Percentiles rank a stretch among this genome's conserved stretches.
Evolutionary conservation across 352 stramenopile genomes (phyloP).

Genomic region (Globisporangium recalcitrans): DNA sequence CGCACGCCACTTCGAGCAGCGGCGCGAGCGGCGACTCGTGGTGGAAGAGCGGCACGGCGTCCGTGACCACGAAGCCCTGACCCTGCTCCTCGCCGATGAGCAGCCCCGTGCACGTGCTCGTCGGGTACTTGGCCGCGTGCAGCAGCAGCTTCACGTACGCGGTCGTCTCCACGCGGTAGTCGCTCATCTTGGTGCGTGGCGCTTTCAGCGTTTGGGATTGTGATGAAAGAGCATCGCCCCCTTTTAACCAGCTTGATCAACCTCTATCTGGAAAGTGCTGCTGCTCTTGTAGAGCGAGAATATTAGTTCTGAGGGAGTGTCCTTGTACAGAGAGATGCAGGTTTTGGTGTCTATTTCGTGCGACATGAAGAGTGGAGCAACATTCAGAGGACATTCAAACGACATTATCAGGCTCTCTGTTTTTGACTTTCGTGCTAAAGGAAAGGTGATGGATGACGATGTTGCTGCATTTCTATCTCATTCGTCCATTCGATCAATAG

Average conservation of each 20-base stretch:
- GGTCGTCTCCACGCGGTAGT: slow-evolving; percentile 59
- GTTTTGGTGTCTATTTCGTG: neutral
- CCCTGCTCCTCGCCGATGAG: slow-evolving; percentile 49
- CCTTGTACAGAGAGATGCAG: slow-evolving; percentile 14
- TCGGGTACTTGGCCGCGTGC: slow-evolving; percentile 58
- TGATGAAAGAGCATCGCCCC: neutral
- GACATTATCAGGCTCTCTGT: too few species aligned
- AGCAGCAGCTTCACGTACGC: slow-evolving; percentile 76
- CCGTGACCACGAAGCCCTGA: slow-evolving; percentile 40
- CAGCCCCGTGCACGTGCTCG: slow-evolving; percentile 42
- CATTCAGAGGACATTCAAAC: neutral
- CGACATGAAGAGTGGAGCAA: neutral
- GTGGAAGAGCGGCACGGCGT: slow-evolving; percentile 78
- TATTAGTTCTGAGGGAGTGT: neutral
- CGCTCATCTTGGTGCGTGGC: slow-evolving; percentile 30
- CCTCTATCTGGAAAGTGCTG: neutral
- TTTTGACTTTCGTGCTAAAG: too few species aligned
- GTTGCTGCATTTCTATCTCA: too few species aligned
- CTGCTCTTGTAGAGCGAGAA: slow-evolving; percentile 26
- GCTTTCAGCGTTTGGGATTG: neutral
- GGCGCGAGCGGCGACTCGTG: slow-evolving; percentile 62
- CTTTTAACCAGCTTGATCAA: neutral
- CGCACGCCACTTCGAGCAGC: slow-evolving; percentile 58
- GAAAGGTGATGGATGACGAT: too few species aligned
- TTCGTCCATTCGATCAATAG: too few species aligned